A percentile compares a stretch with the other conserved stretches of the same genome.
phyloP scores from a whole-genome alignment of 2,329 filamentous ascomycete genomes.

The Claviceps fusiformis region DNA sequence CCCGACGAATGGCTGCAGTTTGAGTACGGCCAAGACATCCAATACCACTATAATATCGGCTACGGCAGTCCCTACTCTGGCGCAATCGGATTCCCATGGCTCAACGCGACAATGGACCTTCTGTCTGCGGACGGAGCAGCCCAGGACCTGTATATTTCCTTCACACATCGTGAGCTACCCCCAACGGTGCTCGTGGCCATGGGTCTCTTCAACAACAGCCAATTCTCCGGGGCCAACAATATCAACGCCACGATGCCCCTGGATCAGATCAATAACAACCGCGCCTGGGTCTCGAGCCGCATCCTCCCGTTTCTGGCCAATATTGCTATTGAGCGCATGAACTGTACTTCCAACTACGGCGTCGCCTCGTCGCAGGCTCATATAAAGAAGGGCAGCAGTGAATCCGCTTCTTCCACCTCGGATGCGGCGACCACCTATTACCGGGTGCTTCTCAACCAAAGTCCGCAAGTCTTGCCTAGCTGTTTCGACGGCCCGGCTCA shows the following conservation, averaged over 20 bases:
- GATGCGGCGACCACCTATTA: constrained; percentile 19
- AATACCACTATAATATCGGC: constrained; percentile 52
- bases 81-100: constrained; percentile 50
- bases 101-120: constrained; percentile 44
- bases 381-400: neutral
- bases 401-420: neutral
- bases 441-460: constrained; percentile 30
- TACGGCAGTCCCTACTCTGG: constrained; percentile 47
- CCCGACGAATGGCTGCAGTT: constrained; percentile 53
- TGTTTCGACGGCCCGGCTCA: constrained; percentile 31
- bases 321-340: constrained; percentile 50
- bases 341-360: constrained; percentile 26
- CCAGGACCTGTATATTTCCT: constrained; percentile 52
- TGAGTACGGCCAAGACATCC: constrained; percentile 51
- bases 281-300: constrained; percentile 49
- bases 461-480: constrained; percentile 26
- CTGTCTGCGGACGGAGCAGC: constrained; percentile 25
- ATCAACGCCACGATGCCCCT: constrained; percentile 53
- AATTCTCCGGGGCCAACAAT: constrained; percentile 31
- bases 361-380: neutral
- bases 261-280: constrained; percentile 46
- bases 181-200: constrained; percentile 53
- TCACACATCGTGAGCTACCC: constrained; percentile 56
- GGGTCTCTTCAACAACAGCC: constrained; percentile 57
- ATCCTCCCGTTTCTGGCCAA: constrained; percentile 54